phyloP scores from a whole-genome alignment of 2,329 filamentous ascomycete genomes.

The Alternaria sp. region DNA sequence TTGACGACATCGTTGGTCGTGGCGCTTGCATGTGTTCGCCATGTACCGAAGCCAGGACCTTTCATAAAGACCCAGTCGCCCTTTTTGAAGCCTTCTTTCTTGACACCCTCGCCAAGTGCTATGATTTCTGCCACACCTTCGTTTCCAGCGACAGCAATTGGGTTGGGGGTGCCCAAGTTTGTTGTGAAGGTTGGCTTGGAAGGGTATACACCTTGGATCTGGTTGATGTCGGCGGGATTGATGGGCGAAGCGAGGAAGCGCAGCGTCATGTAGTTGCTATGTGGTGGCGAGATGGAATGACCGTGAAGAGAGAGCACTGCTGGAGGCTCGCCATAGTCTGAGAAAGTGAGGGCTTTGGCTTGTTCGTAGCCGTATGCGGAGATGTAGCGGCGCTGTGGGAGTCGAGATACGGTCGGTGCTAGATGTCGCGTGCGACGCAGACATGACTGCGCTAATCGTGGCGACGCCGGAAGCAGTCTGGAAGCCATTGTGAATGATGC shows the following conservation, averaged over 20 bases:
- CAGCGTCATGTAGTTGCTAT: slow-evolving; percentile 76
- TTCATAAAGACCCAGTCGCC: slow-evolving; percentile 97
- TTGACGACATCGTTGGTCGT: slow-evolving; percentile 69
- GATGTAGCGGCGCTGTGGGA: slow-evolving; percentile 54
- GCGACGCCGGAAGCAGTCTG: slow-evolving; percentile 28
- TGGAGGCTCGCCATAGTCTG: slow-evolving; percentile 75
- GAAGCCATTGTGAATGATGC: slow-evolving; percentile 36
- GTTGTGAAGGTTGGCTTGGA: slow-evolving; percentile 80
- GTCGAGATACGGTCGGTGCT: slow-evolving; percentile 12
- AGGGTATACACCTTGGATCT: slow-evolving; percentile 95
- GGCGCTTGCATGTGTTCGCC: slow-evolving; percentile 87
- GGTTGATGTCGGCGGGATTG: slow-evolving; percentile 98
- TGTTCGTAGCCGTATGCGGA: slow-evolving; percentile 81
- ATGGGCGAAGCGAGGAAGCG: slow-evolving; percentile 90
- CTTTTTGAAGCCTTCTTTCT: slow-evolving; percentile 63
- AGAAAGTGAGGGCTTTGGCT: slow-evolving; percentile 81
- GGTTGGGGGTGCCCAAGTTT: slow-evolving; percentile 76
- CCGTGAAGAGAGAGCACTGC: slow-evolving; percentile 75
- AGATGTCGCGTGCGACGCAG: slow-evolving; percentile 25
- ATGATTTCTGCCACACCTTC: slow-evolving; percentile 95
- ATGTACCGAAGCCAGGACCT: slow-evolving; percentile 84
- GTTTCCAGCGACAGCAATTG: slow-evolving; percentile 83
- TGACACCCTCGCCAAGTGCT: slow-evolving; percentile 68
- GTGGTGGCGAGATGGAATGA: slow-evolving; percentile 78
- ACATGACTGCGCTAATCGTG: slow-evolving; percentile 29